Evolutionary conservation across 140 eudicot genomes (phyloP).

Genomic region (Anethum foeniculum): DNA sequence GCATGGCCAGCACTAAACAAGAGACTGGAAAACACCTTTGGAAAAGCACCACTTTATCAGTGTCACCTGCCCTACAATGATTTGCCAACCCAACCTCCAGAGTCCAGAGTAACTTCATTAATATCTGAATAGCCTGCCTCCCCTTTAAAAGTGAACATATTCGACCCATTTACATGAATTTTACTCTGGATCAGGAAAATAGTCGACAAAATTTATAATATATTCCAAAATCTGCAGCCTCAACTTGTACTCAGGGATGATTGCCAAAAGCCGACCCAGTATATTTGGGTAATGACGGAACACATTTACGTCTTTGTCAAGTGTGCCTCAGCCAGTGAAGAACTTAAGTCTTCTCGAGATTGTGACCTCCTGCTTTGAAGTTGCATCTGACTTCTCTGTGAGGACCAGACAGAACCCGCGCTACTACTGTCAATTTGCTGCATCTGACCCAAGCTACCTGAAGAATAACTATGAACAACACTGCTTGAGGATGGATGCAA

Average conservation of each 20-base stretch:
- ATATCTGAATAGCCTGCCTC: neutral
- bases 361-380: slow-evolving; percentile 96
- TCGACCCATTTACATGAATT: neutral
- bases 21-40: neutral
- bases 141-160: neutral
- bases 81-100: neutral
- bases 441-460: slow-evolving; percentile 80
- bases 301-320: slow-evolving; percentile 41
- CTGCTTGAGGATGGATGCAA: slow-evolving; percentile 49
- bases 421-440: slow-evolving; percentile 47
- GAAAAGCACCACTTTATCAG: neutral
- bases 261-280: neutral
- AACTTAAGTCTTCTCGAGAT: slow-evolving; percentile 83
- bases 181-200: neutral
- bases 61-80: neutral
- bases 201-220: neutral
- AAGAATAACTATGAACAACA: slow-evolving; percentile 71
- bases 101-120: neutral
- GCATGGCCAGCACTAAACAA: neutral
- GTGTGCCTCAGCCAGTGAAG: slow-evolving; percentile 68
- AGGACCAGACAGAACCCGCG: slow-evolving; percentile 49
- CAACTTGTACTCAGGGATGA: neutral
- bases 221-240: neutral
- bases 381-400: slow-evolving; percentile 68
- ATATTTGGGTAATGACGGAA: neutral